These are phyloP conservation scores for Alternaria alternata DNA, from an alignment of 2,329 filamentous ascomycete genomes.

Conservation along the genomic window DNA sequence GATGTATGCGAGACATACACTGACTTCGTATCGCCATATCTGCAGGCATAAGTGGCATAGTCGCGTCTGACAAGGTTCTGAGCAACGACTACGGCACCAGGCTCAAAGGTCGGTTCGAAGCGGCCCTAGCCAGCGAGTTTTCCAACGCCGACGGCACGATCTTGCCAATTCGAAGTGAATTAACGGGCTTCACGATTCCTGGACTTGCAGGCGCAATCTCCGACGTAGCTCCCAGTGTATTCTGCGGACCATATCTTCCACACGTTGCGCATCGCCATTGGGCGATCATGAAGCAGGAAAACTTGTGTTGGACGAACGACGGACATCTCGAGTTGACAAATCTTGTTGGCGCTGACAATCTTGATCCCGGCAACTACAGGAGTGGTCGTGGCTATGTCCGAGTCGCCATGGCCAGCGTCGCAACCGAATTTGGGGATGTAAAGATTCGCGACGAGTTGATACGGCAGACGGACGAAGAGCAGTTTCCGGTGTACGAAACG, in stretches of 20 bases:
- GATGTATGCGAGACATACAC: no score
- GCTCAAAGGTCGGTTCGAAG: constrained; percentile 13
- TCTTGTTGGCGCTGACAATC: background rate
- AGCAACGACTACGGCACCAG: background rate
- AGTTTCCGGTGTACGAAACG: background rate
- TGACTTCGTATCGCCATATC: no score
- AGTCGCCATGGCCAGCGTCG: constrained; percentile 15
- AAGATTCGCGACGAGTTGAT: constrained; percentile 11
- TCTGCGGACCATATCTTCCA: constrained; percentile 2
- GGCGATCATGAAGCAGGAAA: background rate
- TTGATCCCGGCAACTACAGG: background rate
- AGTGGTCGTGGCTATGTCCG: background rate
- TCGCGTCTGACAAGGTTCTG: no score
- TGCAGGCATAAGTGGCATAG: no score
- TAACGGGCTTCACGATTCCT: constrained; percentile 31
- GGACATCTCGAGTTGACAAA: background rate
- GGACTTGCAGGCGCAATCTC: constrained; percentile 23
- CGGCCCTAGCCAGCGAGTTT: constrained; percentile 24
- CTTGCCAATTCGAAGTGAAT: constrained; percentile 27
- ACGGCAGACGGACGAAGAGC: background rate
- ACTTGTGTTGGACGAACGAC: background rate
- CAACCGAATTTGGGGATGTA: constrained; percentile 25
- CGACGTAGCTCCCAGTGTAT: constrained; percentile 17
- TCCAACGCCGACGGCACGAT: constrained; percentile 26
- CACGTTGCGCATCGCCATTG: background rate